Base-by-base conservation (phyloP, 805 yeast species). In the Sporopachydermia quercuum region DNA sequence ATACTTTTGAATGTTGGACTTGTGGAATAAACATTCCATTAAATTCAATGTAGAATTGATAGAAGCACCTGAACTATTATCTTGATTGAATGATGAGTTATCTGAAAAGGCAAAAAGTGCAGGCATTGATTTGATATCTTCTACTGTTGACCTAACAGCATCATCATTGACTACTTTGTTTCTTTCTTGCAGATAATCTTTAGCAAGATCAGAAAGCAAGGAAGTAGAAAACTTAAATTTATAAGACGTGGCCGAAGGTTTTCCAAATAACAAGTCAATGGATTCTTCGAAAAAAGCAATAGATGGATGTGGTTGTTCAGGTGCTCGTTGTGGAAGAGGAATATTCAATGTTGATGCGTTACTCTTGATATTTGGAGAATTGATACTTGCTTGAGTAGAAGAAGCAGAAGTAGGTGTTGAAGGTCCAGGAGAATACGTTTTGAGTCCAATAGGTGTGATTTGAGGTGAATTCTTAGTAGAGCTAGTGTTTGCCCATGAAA, bases 401-500 rank as follows among this genome's bases (percentile, higher is more conserved):
- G 79, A 71, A 3, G 73, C 64, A 13, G 68, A 52, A 48, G 69
- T 64, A 3, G 74, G 59, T 52, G 44, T 51, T 55, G 55, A 53
- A 4, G 57, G 58, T 3, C 66, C 50, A 4, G 71, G 68, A 3
- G 68, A 61, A 16, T 44, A 45, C 16, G 49, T 40, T 37, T 53
- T 45, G 30, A 45, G 42, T 38, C 49, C 16, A 23, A 44, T 43
- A 35, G 45, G 45, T 13, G 37, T 36, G 5, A 45, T 44, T 34
- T 44, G 43, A 17, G 54, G 45, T 30, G 41, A 37, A 30, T 42
- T 40, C 19, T 40, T 33, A 16, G 42, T 34, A 37, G 44, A 42
- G 5, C 45, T 47, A 45, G 45, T 54, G 37, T 50, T 46, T 52
- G 77, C 71, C 87, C 87, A 78, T 3, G 80, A 74, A 1, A 79